Evolutionary conservation across 140 eudicot genomes (phyloP), one percentile per base, ranked within the genome.

Genomic region (Flaveria floridana): DNA sequence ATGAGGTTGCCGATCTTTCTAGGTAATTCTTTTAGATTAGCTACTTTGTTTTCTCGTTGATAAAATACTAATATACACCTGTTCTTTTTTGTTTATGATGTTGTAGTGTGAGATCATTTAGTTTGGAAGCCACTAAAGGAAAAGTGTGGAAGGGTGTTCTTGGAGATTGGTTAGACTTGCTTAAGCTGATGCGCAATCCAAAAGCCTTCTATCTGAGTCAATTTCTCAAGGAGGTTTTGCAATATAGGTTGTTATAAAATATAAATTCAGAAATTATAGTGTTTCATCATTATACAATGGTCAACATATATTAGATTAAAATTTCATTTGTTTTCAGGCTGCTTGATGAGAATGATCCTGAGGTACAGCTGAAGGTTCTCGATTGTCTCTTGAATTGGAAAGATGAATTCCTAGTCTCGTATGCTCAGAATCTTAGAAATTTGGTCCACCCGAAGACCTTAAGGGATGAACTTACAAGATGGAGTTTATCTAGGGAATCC

Each of bases 331-430:
- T 48, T 72, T 65, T 34, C 80, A 93, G 98, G 96, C 83, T 94
- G 50, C 87, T 94, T 69, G 94, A 94, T 78, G 91, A 88, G 70
- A 85, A 85, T 79, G 99, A 94, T 85, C 86, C 94, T 68, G 96
- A 90, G 19, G 12, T 85, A 65, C 99, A 94, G 82, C 70, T 85
- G 85, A 90, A 81, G 80, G 99, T 82, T 67, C 88, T 94, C 23
- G 99, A 94, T 78, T 86, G 94, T 77, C 80, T 94, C 23, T 64
- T 94, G 77, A 90, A 90, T 63, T 94, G 99, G 99, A 90, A 80
- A 79, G 96, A 90, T 72, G 91, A 84, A 5, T 90, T 78, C 47
- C 52, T 90, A 64, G 62, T 82, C 34, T 96, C 96, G 3, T 90
- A 93, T 42, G 85, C 53, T 66, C 82, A 85, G 70, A 88, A 93